Percentiles rank a stretch among this genome's conserved stretches.
These are phyloP conservation scores for Prosopis cineraria DNA, from an alignment of 306 rosid species.

Conservation along the genomic window DNA sequence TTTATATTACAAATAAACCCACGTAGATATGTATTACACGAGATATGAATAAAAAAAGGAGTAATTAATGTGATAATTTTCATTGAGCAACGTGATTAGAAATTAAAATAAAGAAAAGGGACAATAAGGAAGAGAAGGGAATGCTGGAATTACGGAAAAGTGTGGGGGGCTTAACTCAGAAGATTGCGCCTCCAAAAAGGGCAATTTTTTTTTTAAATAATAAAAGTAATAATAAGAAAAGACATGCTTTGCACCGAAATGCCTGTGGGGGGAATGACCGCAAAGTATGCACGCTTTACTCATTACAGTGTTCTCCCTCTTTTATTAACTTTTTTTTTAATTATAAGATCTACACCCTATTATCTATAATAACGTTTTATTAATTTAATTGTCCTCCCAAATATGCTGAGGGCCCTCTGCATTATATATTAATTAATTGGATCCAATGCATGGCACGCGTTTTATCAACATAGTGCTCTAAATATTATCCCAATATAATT, in stretches of 20 bases:
- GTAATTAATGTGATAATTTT: background rate
- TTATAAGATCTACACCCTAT: background rate
- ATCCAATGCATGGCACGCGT: no score
- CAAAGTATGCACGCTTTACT: constrained; percentile 68
- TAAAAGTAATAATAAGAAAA: background rate
- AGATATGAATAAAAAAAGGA: background rate
- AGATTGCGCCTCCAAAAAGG: constrained; percentile 25
- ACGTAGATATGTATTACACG: no score
- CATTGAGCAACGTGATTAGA: background rate
- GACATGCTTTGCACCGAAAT: constrained; percentile 67
- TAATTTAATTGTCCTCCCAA: background rate
- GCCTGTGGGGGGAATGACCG: constrained; percentile 43
- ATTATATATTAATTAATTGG: no score
- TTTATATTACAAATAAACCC: no score
- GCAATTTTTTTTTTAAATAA: no score
- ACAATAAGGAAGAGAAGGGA: background rate
- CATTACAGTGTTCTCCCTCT: constrained; percentile 13
- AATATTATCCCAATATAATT: background rate
- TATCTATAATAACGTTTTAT: no score
- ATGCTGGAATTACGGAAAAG: constrained; percentile 52
- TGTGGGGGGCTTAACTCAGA: background rate
- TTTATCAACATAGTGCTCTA: no score
- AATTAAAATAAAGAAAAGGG: background rate
- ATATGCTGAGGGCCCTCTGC: no score
- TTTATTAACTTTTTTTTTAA: background rate